Evolutionary conservation across 1,139 yeast genomes (phyloP), one percentile per base, ranked within the genome.

Genomic region (Lodderomyces beijingensis): DNA sequence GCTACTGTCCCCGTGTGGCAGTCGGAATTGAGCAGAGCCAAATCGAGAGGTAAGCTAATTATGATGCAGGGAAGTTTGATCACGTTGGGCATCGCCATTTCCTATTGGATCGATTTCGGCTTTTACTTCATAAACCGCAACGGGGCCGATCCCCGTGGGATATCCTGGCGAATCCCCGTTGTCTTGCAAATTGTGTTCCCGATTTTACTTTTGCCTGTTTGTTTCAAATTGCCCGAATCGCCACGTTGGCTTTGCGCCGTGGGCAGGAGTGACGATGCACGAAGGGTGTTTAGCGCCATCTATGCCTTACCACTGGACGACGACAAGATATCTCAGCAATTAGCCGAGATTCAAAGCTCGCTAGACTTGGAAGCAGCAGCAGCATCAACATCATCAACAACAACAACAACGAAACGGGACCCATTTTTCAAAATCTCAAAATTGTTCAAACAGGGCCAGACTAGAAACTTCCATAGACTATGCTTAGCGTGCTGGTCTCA

Each of bases 211-310:
- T 39, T 62, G 10, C 49, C 52, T 16, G 47, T 57, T 17, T 49
- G 60, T 25, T 49, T 62, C 33, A 47, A 50, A 36, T 53, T 67
- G 19, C 78, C 78, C 3, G 77, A 72, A 52, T 65, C 75, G 5
- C 77, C 77, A 7, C 60, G 76, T 45, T 70, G 74, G 72, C 53
- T 70, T 33, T 49, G 69, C 20, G 54, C 59, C 30, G 54, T 55
- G 36, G 67, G 64, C 14, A 54, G 65, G 36, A 48, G 53, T 17
- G 60, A 59, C 4, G 81, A 77, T 41, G 83, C 82, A 2, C 56
- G 65, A 38, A 54, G 49, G 14, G 66, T 74, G 11, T 57, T 75
- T 36, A 62, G 74, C 12, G 65, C 73, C 3, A 51, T 74, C 30
- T 66, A 59, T 25, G 66, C 59, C 33, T 33, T 59, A 32, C 57